Conservation (phyloP, 768 basidiomycete species). For the Lentinula lateritia region DNA sequence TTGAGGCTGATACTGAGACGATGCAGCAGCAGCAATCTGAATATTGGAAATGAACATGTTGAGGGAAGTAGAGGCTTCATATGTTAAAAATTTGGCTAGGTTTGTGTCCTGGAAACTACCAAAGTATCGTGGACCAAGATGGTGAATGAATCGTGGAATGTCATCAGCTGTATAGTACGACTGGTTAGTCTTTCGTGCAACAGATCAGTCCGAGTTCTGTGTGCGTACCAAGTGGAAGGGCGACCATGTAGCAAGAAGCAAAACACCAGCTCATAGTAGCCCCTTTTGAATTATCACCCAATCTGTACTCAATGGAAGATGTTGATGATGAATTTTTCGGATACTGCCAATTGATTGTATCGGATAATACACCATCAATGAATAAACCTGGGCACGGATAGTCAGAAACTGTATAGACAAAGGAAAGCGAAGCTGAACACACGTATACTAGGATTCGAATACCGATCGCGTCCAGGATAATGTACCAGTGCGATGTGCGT, state of each 20-base stretch:
- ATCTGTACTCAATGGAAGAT: constrained; percentile 26
- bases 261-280: constrained; percentile 61
- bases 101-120: constrained; percentile 71
- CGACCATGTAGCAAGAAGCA: constrained; percentile 59
- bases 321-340: constrained; percentile 41
- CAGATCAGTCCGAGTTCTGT: not conserved
- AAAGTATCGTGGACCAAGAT: constrained; percentile 74
- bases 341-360: constrained; percentile 59
- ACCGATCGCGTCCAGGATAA: constrained; percentile 41
- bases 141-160: constrained; percentile 68
- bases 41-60: constrained; percentile 66
- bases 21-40: not conserved
- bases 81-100: constrained; percentile 73
- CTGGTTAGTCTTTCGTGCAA: not conserved
- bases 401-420: constrained; percentile 4
- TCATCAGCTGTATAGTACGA: constrained; percentile 49
- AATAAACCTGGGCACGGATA: constrained; percentile 51
- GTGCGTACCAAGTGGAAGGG: constrained; percentile 47
- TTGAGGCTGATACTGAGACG: not conserved
- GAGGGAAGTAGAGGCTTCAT: constrained; percentile 78
- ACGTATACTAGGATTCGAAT: constrained; percentile 58
- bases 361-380: constrained; percentile 64
- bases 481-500: constrained; percentile 67
- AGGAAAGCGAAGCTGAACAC: constrained; percentile 16
- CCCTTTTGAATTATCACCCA: constrained; percentile 48